A percentile compares a stretch with the other conserved stretches of the same genome.
These are phyloP conservation scores for Linnemannia hyalina DNA, from an alignment of 192 early-diverging fungal species.

Conservation along the genomic window DNA sequence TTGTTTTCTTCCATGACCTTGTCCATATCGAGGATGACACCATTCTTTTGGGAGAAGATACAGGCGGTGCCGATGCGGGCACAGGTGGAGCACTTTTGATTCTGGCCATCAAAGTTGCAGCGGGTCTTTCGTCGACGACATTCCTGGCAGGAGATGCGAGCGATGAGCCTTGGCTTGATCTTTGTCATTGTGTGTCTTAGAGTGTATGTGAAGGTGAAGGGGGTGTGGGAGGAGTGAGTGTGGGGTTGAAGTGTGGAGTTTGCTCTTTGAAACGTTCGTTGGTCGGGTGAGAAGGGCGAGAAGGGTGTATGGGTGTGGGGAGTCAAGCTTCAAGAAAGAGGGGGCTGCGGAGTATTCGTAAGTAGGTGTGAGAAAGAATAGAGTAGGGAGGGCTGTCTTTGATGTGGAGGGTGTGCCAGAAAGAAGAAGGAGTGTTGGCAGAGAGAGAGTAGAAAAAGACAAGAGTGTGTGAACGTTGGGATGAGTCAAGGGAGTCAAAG, in stretches of 20 bases:
- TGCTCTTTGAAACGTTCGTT: not conserved
- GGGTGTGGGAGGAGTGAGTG: not conserved
- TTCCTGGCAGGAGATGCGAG: slow-evolving; percentile 55
- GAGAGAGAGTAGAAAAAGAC: not conserved
- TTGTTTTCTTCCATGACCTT: slow-evolving; percentile 59
- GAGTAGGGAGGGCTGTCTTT: too few species aligned
- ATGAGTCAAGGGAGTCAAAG: not conserved
- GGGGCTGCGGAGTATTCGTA: not conserved
- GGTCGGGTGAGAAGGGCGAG: too few species aligned
- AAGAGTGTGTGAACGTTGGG: not conserved
- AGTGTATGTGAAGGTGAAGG: not conserved
- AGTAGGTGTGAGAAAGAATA: too few species aligned
- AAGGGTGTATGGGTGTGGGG: not conserved
- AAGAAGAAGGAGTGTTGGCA: not conserved
- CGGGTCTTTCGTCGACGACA: slow-evolving; percentile 53
- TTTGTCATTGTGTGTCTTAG: slow-evolving; percentile 34
- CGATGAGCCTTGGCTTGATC: slow-evolving; percentile 56
- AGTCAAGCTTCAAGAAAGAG: not conserved
- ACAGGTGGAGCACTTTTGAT: slow-evolving; percentile 53
- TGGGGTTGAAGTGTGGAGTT: slow-evolving; percentile 3
- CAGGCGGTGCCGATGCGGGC: slow-evolving; percentile 48
- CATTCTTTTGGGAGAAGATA: slow-evolving; percentile 57
- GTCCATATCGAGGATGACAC: slow-evolving; percentile 53
- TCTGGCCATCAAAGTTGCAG: slow-evolving; percentile 55
- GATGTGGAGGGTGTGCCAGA: too few species aligned